Base-by-base conservation (phyloP, 2,329 filamentous ascomycete genomes). In the Diplocarpon rosae region DNA sequence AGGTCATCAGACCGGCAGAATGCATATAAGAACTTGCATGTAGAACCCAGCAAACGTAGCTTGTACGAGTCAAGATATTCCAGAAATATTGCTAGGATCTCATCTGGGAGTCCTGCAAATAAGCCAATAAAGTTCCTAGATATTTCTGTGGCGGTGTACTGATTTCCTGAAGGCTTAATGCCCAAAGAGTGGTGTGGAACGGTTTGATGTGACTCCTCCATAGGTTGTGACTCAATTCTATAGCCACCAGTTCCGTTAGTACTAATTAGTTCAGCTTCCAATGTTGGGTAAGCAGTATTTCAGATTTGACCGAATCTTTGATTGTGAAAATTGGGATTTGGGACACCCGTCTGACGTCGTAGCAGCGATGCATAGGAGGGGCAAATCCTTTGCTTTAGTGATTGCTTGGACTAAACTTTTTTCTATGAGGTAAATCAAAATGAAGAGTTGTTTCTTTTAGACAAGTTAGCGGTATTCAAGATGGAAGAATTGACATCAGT, bases 91-190 rank as follows among this genome's bases (percentile, higher is more conserved):
- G 81, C 71, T 39, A 95, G 68, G 53, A 92, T 66, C 64, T 95
- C 88, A 63, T 96, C 90, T 3, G 89, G 84, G 42, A 95, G 66
- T 32, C 64, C 61, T 46, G 73, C 72, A 60, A 94, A 83, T 5
- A 60, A 59, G 13, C 88, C 89, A 49, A 78, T 74, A 32, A 69
- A 71, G 39, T 68, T 63, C 48, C 85, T 84, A 38, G 87, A 75
- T 65, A 85, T 85, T 44, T 70, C 70, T 2, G 69, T 70, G 11
- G 76, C 70, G 15, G 78, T 77, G 74, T 73, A 80, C 55, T 81
- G 80, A 67, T 98, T 96, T 31, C 90, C 92, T 49, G 83, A 74
- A 1, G 92, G 90, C 60, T 88, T 92, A 52, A 96, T 72, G 28
- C 83, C 83, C 37, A 95, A 69, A 31, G 87, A 87, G 68, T 96